phyloP scores from a whole-genome alignment of 2,329 filamentous ascomycete genomes.

The Alternaria dauci region DNA sequence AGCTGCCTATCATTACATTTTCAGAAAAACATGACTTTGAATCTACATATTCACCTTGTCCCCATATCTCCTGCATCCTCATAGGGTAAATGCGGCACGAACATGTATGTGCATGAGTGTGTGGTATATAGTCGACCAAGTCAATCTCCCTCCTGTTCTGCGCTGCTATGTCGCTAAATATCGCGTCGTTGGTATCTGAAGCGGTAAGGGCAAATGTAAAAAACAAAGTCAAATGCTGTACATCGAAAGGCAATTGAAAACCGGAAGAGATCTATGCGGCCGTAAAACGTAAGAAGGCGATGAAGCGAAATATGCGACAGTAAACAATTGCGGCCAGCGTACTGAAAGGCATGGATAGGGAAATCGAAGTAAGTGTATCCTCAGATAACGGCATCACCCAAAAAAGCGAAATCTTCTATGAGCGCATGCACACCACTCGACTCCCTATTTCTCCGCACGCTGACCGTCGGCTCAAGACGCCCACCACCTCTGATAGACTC shows the following conservation, averaged over 20 bases:
- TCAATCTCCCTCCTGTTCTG: neutral
- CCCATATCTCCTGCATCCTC: neutral
- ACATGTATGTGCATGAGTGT: neutral
- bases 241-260: constrained; percentile 3
- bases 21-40: neutral
- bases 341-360: neutral
- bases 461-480: constrained; percentile 10
- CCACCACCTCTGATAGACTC: constrained; percentile 12
- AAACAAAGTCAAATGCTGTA: constrained; percentile 4
- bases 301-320: neutral
- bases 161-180: constrained; percentile 1
- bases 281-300: neutral
- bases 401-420: constrained; percentile 46
- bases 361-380: neutral
- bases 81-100: neutral
- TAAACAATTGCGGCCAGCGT: neutral
- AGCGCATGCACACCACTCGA: constrained; percentile 36
- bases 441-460: constrained; percentile 31
- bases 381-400: constrained; percentile 43
- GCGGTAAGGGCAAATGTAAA: neutral
- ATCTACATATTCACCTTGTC: neutral
- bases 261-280: neutral
- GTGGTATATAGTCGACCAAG: neutral
- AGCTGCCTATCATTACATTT: neutral
- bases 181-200: constrained; percentile 3